Percentiles rank a stretch among this genome's conserved stretches.
Conservation (phyloP, 2,329 filamentous ascomycete species). For the Escovopsis weberi region DNA sequence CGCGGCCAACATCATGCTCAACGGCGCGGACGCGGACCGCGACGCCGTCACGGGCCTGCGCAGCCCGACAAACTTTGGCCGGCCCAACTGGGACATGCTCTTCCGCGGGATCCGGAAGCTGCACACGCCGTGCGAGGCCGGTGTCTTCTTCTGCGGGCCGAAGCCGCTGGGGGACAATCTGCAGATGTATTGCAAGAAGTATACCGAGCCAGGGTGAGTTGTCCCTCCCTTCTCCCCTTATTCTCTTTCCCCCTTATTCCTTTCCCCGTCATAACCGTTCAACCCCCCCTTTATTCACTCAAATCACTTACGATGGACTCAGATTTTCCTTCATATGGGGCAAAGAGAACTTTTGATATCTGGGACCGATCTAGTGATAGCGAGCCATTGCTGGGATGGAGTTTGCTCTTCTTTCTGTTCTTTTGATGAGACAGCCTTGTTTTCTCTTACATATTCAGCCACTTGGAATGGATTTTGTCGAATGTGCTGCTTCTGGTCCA, state of each 20-base stretch:
- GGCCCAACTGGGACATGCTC: slow-evolving; percentile 84
- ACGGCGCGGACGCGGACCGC: slow-evolving; percentile 70
- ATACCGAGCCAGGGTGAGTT: slow-evolving; percentile 62
- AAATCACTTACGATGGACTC: no score
- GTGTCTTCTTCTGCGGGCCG: slow-evolving; percentile 76
- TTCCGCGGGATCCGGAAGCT: slow-evolving; percentile 73
- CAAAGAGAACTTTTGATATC: slow-evolving; percentile 54
- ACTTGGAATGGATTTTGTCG: no score
- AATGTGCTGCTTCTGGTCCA: no score
- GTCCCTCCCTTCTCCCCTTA: slow-evolving; percentile 6
- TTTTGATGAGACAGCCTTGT: no score
- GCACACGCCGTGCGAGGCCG: slow-evolving; percentile 56
- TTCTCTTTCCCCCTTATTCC: slow-evolving; percentile 3
- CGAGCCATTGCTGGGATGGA: no score
- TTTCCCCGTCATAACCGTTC: slow-evolving; percentile 4
- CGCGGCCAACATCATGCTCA: slow-evolving; percentile 86
- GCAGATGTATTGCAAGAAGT: slow-evolving; percentile 79
- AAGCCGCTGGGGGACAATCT: slow-evolving; percentile 63
- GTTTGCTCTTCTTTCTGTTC: no score
- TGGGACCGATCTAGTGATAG: no score
- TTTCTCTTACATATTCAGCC: no score
- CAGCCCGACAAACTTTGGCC: slow-evolving; percentile 71
- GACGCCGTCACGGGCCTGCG: slow-evolving; percentile 73
- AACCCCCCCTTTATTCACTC: no score
- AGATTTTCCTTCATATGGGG: slow-evolving; percentile 54